Evolutionary conservation across 768 basidiomycete species (phyloP).

Genomic region (Saitozyma sp.): DNA sequence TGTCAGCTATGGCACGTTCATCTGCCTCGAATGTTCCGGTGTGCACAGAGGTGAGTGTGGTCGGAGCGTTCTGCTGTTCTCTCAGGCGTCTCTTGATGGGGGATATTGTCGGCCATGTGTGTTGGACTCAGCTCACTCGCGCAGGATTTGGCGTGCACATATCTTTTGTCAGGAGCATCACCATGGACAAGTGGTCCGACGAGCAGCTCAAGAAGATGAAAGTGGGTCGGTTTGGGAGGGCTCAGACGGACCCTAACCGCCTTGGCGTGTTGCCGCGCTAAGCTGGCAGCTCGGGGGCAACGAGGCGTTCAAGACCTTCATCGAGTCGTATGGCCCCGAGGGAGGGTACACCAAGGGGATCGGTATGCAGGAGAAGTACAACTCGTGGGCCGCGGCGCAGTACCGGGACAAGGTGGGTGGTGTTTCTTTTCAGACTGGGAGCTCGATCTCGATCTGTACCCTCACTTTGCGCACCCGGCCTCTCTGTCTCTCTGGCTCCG

Average conservation of each 20-base stretch:
- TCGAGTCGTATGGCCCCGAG: constrained; percentile 54
- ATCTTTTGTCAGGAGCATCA: constrained; percentile 80
- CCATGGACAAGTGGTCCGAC: constrained; percentile 94
- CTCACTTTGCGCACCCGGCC: neutral
- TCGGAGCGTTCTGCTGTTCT: neutral
- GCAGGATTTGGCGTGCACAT: constrained; percentile 88
- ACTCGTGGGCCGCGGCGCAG: constrained; percentile 90
- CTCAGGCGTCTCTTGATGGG: constrained; percentile 57
- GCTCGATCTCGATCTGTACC: neutral
- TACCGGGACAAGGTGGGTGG: constrained; percentile 82
- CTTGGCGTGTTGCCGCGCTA: neutral
- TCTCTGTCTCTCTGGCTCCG: neutral
- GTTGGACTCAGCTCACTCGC: too few species aligned
- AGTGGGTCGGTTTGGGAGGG: constrained; percentile 57
- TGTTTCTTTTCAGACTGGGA: neutral
- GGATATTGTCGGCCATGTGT: too few species aligned
- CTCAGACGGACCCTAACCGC: too few species aligned
- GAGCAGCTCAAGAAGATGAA: constrained; percentile 79
- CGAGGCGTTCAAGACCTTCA: constrained; percentile 72
- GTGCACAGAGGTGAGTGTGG: constrained; percentile 56
- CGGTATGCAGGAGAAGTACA: constrained; percentile 60
- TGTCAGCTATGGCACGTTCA: constrained; percentile 65
- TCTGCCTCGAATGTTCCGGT: constrained; percentile 70
- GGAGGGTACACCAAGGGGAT: constrained; percentile 39
- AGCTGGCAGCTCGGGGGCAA: constrained; percentile 77